These are phyloP conservation scores for Candida yuanshanica DNA, from an alignment of 805 yeast genomes.

Conservation along the genomic window DNA sequence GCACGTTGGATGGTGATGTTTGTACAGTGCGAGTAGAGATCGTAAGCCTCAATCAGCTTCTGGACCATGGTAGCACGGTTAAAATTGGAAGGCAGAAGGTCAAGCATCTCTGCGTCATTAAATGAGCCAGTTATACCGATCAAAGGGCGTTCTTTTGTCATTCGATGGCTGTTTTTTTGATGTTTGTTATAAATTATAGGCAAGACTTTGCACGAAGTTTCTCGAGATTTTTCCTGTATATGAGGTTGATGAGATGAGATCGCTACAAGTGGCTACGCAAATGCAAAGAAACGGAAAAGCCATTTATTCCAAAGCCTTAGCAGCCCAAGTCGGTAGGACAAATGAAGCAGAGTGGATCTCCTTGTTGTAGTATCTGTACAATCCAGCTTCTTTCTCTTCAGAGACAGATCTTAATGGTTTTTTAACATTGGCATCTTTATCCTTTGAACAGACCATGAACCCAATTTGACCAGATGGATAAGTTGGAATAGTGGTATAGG, in stretches of 20 bases:
- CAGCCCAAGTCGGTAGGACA: slow-evolving; percentile 89
- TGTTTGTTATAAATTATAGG: neutral
- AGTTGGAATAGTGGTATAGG: slow-evolving; percentile 91
- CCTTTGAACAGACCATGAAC: slow-evolving; percentile 93
- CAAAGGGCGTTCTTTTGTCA: neutral
- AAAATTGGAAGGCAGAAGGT: slow-evolving; percentile 46
- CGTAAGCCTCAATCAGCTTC: slow-evolving; percentile 37
- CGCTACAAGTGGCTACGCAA: no score
- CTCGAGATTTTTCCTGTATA: no score
- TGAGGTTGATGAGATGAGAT: no score
- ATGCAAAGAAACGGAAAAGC: no score
- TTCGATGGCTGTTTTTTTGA: neutral
- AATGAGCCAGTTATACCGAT: slow-evolving; percentile 5
- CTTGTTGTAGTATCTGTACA: slow-evolving; percentile 78
- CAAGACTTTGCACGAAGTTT: no score
- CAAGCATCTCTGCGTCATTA: slow-evolving; percentile 23
- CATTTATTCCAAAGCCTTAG: slow-evolving; percentile 40
- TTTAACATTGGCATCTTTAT: slow-evolving; percentile 54
- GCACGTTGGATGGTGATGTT: slow-evolving; percentile 26
- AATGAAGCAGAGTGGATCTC: slow-evolving; percentile 84
- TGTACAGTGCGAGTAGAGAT: slow-evolving; percentile 26
- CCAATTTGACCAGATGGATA: slow-evolving; percentile 97
- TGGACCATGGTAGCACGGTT: slow-evolving; percentile 43
- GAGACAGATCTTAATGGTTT: slow-evolving; percentile 64
- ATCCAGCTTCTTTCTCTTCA: slow-evolving; percentile 53